phyloP scores from a whole-genome alignment of 2,329 filamentous ascomycete genomes.

The Xenosphaeropsis pyriputrescens region DNA sequence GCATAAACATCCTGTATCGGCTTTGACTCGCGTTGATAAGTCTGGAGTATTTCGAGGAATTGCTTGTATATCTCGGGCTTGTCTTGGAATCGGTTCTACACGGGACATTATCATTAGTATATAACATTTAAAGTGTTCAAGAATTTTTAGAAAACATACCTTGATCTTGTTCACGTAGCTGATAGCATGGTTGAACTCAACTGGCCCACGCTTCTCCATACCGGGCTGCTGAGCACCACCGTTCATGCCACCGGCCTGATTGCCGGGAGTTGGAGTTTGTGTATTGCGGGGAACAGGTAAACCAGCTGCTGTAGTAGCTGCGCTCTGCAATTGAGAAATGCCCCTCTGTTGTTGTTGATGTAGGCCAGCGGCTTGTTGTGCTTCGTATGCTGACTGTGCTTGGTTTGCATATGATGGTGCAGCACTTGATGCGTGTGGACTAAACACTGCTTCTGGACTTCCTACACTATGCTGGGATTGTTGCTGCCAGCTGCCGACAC shows the following conservation, averaged over 20 bases:
- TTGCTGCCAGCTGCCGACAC: slow-evolving; percentile 35
- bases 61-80: slow-evolving; percentile 99
- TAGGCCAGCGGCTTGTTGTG: slow-evolving; percentile 21
- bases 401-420: slow-evolving; percentile 29
- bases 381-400: slow-evolving; percentile 23
- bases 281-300: slow-evolving; percentile 34
- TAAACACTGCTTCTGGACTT: slow-evolving; percentile 48
- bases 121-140: background rate
- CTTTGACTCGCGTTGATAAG: slow-evolving; percentile 94
- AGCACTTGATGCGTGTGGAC: slow-evolving; percentile 36
- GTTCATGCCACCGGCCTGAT: slow-evolving; percentile 43
- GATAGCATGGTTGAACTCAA: slow-evolving; percentile 98
- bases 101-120: slow-evolving; percentile 2
- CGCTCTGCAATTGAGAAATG: slow-evolving; percentile 51
- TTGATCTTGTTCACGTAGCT: slow-evolving; percentile 99
- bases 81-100: slow-evolving; percentile 85
- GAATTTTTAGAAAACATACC: slow-evolving; percentile 31
- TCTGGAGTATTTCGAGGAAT: slow-evolving; percentile 94
- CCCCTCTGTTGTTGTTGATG: slow-evolving; percentile 53
- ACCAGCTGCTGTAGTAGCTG: slow-evolving; percentile 25
- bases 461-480: slow-evolving; percentile 43
- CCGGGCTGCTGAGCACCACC: slow-evolving; percentile 43
- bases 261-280: slow-evolving; percentile 43
- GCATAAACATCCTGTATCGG: slow-evolving; percentile 97
- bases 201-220: slow-evolving; percentile 78